A percentile compares a stretch with the other conserved stretches of the same genome.
Conservation (phyloP, 306 rosid species). For the Dalbergia oliveri region DNA sequence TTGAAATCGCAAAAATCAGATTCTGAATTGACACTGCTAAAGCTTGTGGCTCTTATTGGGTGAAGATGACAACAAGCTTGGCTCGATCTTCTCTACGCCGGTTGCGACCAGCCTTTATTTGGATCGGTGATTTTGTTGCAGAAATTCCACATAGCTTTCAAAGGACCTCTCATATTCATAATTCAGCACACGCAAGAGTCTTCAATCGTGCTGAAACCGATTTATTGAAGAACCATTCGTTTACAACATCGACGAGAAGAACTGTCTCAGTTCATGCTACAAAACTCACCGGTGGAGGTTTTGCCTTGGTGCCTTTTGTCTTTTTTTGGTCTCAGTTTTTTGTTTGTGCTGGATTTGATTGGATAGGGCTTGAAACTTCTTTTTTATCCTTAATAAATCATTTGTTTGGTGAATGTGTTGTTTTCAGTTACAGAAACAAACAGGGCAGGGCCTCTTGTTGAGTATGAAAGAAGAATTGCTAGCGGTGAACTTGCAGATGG, state of each 20-base stretch:
- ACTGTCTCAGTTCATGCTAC: conserved; percentile 61
- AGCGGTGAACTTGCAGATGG: conserved; percentile 87
- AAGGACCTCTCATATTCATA: conserved; percentile 48
- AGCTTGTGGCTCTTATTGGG: conserved; percentile 34
- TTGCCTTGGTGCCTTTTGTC: background rate
- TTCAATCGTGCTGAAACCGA: conserved; percentile 47
- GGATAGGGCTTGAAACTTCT: conserved; percentile 14
- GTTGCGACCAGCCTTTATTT: conserved; percentile 46
- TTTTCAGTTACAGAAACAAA: conserved; percentile 55
- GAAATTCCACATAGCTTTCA: conserved; percentile 49
- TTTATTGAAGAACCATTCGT: conserved; percentile 37
- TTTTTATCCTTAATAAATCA: conserved; percentile 4
- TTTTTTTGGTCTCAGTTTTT: conserved; percentile 7
- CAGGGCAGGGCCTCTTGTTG: conserved; percentile 88
- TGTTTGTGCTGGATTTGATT: conserved; percentile 3
- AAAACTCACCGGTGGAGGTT: conserved; percentile 71
- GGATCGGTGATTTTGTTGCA: conserved; percentile 42
- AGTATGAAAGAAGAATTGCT: conserved; percentile 88
- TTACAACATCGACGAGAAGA: conserved; percentile 57
- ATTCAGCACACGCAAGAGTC: conserved; percentile 44
- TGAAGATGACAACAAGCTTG: conserved; percentile 68
- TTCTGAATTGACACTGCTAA: background rate
- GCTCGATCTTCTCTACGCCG: conserved; percentile 66
- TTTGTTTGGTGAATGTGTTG: conserved; percentile 43
- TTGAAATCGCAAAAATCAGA: background rate